Evolutionary conservation across 2,329 filamentous ascomycete genomes (phyloP), one percentile per base, ranked within the genome.

Genomic region (Ophiocordyceps camponoti-floridani): DNA sequence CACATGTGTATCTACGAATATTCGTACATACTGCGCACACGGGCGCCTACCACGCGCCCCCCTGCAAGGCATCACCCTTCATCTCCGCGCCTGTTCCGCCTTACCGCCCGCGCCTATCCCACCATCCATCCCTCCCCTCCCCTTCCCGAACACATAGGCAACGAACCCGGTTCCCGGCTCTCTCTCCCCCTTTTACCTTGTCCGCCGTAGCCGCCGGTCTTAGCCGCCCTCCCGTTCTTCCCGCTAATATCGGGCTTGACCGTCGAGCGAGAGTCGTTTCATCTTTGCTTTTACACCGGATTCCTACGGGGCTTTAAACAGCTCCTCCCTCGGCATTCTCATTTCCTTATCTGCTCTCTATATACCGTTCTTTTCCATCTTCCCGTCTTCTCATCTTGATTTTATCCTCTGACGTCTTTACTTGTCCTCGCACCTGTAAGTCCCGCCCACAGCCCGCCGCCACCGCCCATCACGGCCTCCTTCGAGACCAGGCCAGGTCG

Each of bases 181-280:
- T 23, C 18, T 40, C 18, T 19, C 37, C 10, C 38, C 12, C 13
- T 18, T 40, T 40, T 3, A 28, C 23, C 40, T 30, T 4, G 23
- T 26, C 23, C 8, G 13, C 23, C 6, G 40, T 42, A 42, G 40
- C 40, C 40, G 40, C 40, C 40, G 27, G 23, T 18, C 46, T 40
- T 52, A 52, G 43, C 51, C 51, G 51, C 52, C 49, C 48, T 44
- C 41, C 37, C 44, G 23, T 44, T 35, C 30, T 47, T 52, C 54
- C 57, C 65, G 63, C 71, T 71, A 75, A 73, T 74, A 64, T 68
- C 63, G 61, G 58, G 54, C 56, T 53, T 52, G 67, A 68, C 59
- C 64, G 68, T 73, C 59, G 73, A 70, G 65, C 59, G 49, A 58
- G 57, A 56, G 53, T 51, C 56, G 70, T 75, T 75, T 75, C 70